These are phyloP conservation scores for Aspergillus hiratsukae DNA, from an alignment of 2,329 filamentous ascomycete species.

Conservation along the genomic window DNA sequence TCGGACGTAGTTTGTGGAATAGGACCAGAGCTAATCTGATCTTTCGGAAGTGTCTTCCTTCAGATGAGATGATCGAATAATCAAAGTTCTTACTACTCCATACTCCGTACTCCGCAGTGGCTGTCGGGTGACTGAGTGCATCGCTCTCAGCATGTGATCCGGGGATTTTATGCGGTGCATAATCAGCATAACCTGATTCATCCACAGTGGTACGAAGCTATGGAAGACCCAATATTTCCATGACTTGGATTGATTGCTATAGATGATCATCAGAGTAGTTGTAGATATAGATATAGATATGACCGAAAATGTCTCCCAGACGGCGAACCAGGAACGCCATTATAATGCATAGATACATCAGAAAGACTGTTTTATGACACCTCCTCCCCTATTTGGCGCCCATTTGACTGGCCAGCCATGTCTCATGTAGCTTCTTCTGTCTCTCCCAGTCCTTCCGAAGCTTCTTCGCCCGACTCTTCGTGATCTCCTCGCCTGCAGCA, in stretches of 20 bases:
- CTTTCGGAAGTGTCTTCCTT: background rate
- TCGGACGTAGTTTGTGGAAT: background rate
- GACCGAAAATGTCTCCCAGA: background rate
- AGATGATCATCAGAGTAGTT: background rate
- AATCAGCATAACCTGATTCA: background rate
- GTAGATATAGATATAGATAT: background rate
- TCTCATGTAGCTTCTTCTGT: slow-evolving; percentile 64
- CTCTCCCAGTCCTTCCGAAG: slow-evolving; percentile 83
- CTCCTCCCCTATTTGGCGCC: background rate
- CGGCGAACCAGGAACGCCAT: background rate
- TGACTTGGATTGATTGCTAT: background rate
- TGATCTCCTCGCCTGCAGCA: slow-evolving; percentile 71
- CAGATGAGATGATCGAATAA: background rate
- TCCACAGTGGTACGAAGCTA: background rate
- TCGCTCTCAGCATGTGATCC: background rate
- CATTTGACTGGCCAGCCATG: background rate
- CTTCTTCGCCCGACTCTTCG: slow-evolving; percentile 77
- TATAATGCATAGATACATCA: background rate
- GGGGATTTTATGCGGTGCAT: background rate
- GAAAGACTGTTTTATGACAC: background rate
- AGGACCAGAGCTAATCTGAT: background rate
- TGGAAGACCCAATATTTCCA: background rate
- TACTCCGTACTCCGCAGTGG: background rate
- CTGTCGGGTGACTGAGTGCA: background rate
- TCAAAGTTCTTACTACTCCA: no score